These are phyloP conservation scores for Stenocarpella maydis DNA, from an alignment of 2,329 filamentous ascomycete genomes.

Conservation along the genomic window DNA sequence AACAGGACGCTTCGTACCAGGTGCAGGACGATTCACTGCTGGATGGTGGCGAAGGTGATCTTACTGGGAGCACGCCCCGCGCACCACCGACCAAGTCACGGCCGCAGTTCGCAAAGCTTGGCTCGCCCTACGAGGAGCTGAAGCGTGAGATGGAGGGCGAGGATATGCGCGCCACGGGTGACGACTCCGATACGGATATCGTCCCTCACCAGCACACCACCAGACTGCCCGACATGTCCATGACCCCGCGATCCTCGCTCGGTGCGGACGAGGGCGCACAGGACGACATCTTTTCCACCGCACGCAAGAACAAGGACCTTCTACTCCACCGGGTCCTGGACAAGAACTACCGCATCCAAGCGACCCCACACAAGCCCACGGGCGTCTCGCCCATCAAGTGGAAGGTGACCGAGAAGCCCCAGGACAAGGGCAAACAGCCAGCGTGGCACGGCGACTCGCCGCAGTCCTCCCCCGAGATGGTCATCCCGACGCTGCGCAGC, in stretches of 20 bases:
- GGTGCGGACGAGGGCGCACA: constrained; percentile 49
- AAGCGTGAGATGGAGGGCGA: constrained; percentile 69
- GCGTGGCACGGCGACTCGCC: constrained; percentile 64
- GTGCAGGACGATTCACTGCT: constrained; percentile 71
- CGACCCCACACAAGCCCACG: constrained; percentile 77
- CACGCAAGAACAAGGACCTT: constrained; percentile 68
- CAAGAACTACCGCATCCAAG: constrained; percentile 93
- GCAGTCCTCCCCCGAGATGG: constrained; percentile 78
- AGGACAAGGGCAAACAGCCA: constrained; percentile 46
- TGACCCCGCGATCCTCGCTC: constrained; percentile 67
- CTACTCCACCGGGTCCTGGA: constrained; percentile 91
- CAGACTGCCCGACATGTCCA: constrained; percentile 67
- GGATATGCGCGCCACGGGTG: constrained; percentile 26
- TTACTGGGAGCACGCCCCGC: constrained; percentile 74
- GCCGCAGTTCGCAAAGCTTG: constrained; percentile 69
- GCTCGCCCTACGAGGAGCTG: constrained; percentile 80
- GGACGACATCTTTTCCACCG: constrained; percentile 37
- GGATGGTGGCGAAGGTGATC: constrained; percentile 64
- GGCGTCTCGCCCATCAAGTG: constrained; percentile 57
- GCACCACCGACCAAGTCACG: constrained; percentile 60
- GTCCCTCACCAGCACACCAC: constrained; percentile 62
- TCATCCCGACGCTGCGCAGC: constrained; percentile 81
- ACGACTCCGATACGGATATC: constrained; percentile 52
- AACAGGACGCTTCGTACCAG: constrained; percentile 41
- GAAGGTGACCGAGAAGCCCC: constrained; percentile 44